These are phyloP conservation scores for Ustilago trichophora DNA, from an alignment of 1,284 basidiomycete genomes.

Conservation along the genomic window DNA sequence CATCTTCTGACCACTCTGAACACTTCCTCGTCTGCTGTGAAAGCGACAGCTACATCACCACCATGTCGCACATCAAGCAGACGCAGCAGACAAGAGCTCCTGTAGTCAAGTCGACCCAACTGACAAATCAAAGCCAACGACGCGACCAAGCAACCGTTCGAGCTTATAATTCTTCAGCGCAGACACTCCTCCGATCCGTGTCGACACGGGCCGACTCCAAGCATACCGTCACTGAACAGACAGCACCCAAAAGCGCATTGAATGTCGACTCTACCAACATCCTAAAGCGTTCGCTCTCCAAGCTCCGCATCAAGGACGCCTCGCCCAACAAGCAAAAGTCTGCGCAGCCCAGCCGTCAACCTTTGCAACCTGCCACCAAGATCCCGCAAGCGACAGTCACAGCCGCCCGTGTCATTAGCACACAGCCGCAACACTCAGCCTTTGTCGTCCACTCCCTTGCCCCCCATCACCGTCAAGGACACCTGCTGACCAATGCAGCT, in stretches of 20 bases:
- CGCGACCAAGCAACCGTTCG: background rate
- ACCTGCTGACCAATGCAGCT: background rate
- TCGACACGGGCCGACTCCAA: constrained; percentile 18
- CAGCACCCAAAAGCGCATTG: background rate
- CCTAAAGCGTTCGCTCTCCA: constrained; percentile 31
- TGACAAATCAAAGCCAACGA: background rate
- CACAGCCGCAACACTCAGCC: constrained; percentile 13
- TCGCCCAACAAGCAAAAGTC: constrained; percentile 10
- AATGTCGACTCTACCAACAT: constrained; percentile 12
- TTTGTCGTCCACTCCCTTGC: constrained; percentile 5
- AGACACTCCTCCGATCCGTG: constrained; percentile 3
- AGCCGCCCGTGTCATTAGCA: too few relatives aligned
- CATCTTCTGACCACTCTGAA: background rate
- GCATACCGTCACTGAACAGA: background rate
- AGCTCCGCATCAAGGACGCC: constrained; percentile 25
- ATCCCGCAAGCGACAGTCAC: constrained; percentile 25
- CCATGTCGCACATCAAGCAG: constrained; percentile 40
- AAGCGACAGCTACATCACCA: background rate
- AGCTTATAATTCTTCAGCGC: background rate
- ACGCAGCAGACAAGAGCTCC: constrained; percentile 11
- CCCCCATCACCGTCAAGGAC: background rate
- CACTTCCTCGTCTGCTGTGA: background rate
- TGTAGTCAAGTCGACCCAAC: constrained; percentile 12
- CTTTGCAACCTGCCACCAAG: constrained; percentile 8
- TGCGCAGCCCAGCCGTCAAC: background rate